These are phyloP conservation scores for Papilionanthe hybrid DNA, from an alignment of 116 monocot species.

Conservation along the genomic window DNA sequence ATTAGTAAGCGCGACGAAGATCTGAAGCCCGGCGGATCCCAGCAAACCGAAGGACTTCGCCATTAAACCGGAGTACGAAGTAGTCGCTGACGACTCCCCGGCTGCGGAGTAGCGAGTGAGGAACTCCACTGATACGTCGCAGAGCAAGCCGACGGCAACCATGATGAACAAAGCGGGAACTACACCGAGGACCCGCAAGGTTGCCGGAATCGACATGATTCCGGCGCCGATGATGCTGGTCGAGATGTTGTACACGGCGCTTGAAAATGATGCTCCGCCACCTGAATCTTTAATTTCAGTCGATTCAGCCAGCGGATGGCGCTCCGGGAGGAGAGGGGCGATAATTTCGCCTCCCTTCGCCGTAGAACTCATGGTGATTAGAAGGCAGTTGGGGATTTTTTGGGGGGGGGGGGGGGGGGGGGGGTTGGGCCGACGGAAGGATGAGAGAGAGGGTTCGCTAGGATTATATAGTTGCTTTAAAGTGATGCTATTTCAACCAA, in stretches of 20 bases:
- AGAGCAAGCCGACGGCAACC: constrained; percentile 50
- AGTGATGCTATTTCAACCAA: too few species aligned
- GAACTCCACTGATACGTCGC: constrained; percentile 76
- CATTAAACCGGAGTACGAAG: constrained; percentile 73
- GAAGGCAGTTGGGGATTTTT: constrained; percentile 1
- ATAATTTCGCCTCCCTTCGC: not conserved
- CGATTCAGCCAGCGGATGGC: not conserved
- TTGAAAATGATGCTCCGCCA: constrained; percentile 42
- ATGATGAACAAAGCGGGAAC: constrained; percentile 61
- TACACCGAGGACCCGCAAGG: constrained; percentile 71
- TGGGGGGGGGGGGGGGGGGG: too few species aligned
- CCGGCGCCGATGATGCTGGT: constrained; percentile 97
- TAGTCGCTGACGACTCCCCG: constrained; percentile 9
- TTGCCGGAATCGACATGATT: constrained; percentile 97
- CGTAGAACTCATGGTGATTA: constrained; percentile 9
- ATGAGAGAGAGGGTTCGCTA: too few species aligned
- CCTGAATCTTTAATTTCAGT: not conserved
- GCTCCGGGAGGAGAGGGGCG: constrained; percentile 26
- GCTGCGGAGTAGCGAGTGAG: constrained; percentile 54
- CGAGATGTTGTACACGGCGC: constrained; percentile 92
- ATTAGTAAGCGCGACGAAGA: constrained; percentile 63
- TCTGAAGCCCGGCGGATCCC: constrained; percentile 57
- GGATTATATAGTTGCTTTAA: too few species aligned
- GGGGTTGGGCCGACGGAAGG: not conserved
- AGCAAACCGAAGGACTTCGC: constrained; percentile 60